Evolutionary conservation across 1,284 basidiomycete genomes (phyloP).

Genomic region (Wallemia ichthyophaga): DNA sequence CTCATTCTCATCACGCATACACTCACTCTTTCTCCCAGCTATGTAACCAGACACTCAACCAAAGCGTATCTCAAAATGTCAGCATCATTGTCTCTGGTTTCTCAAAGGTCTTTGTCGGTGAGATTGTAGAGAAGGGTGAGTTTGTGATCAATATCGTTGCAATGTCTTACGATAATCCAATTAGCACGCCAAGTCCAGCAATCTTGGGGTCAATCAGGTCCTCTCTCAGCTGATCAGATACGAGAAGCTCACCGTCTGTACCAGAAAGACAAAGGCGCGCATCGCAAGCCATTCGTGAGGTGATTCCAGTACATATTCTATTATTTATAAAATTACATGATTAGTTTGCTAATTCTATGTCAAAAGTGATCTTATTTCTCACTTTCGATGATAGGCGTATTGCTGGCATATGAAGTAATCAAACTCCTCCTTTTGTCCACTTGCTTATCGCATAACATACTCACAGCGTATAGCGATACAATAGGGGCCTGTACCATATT

Average conservation of each 20-base stretch:
- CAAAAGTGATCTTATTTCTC: neutral
- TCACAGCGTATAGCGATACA: neutral
- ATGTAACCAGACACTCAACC: conserved; percentile 50
- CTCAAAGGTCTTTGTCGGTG: conserved; percentile 68
- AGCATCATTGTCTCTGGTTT: conserved; percentile 67
- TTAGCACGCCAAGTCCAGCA: conserved; percentile 46
- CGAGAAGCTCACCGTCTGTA: conserved; percentile 62
- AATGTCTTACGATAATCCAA: neutral
- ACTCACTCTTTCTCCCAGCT: conserved; percentile 22
- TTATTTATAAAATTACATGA: neutral
- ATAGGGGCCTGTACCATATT: neutral
- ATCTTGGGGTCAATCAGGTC: conserved; percentile 38
- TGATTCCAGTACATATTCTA: neutral
- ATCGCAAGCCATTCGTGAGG: conserved; percentile 1
- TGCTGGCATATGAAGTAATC: neutral
- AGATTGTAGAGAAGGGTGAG: conserved; percentile 59
- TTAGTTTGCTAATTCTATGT: neutral
- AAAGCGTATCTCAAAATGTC: conserved; percentile 54
- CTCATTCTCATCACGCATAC: conserved; percentile 1
- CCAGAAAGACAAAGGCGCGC: conserved; percentile 36
- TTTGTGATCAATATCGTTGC: conserved; percentile 2
- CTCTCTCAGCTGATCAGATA: conserved; percentile 54
- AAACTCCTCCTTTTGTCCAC: neutral
- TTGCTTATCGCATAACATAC: neutral
- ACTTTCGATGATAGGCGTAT: neutral